These are phyloP conservation scores for Botrytis aclada DNA, from an alignment of 2,329 filamentous ascomycete genomes.

Conservation along the genomic window DNA sequence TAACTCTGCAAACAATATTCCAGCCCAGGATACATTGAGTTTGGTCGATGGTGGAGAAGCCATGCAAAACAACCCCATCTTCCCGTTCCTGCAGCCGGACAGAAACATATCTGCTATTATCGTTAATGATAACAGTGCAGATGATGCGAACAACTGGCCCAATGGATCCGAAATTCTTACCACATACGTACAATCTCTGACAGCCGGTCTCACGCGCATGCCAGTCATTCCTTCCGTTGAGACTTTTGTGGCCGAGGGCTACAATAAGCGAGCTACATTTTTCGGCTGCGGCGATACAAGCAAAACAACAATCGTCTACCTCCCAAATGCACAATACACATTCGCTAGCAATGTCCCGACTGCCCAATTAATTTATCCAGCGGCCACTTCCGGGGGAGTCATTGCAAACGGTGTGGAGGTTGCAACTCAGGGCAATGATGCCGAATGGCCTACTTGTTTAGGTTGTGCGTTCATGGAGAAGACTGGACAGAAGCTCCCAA, in stretches of 20 bases:
- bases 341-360: constrained; percentile 37
- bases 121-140: constrained; percentile 46
- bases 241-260: constrained; percentile 37
- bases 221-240: constrained; percentile 43
- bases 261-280: constrained; percentile 38
- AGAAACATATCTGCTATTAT: constrained; percentile 44
- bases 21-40: constrained; percentile 38
- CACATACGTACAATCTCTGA: constrained; percentile 29
- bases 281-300: constrained; percentile 43
- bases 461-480: constrained; percentile 43
- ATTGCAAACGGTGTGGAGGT: constrained; percentile 43
- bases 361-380: constrained; percentile 39
- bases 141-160: constrained; percentile 41
- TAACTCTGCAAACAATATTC: constrained; percentile 34
- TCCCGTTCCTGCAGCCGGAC: constrained; percentile 45
- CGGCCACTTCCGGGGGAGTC: constrained; percentile 40
- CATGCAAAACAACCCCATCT: constrained; percentile 47
- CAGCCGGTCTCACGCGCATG: constrained; percentile 40
- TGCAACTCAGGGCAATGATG: constrained; percentile 38
- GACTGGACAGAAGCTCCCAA: constrained; percentile 36
- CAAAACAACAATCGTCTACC: constrained; percentile 32
- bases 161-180: constrained; percentile 44
- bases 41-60: constrained; percentile 48
- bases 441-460: constrained; percentile 42
- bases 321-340: constrained; percentile 45